Percentiles rank a stretch among this genome's conserved stretches.
These are phyloP conservation scores for Schwanniomyces sp. DNA, from an alignment of 805 yeast species.

Conservation along the genomic window DNA sequence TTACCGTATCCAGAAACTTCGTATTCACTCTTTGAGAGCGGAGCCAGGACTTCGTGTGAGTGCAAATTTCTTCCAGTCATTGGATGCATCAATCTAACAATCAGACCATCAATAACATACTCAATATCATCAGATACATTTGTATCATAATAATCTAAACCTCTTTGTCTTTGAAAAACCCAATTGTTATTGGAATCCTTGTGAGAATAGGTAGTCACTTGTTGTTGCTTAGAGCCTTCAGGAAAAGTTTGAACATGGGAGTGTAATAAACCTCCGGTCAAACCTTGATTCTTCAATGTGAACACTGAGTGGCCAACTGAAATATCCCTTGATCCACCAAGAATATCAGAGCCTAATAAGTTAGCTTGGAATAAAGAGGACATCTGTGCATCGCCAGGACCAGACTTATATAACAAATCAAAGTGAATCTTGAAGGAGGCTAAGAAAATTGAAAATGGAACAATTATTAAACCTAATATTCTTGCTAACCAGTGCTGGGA, in stretches of 20 bases:
- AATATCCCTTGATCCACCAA: slow-evolving; percentile 68
- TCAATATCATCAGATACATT: slow-evolving; percentile 31
- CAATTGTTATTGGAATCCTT: slow-evolving; percentile 47
- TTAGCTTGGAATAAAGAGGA: slow-evolving; percentile 81
- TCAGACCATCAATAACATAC: slow-evolving; percentile 56
- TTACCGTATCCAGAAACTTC: slow-evolving; percentile 79
- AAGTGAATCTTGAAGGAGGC: slow-evolving; percentile 74
- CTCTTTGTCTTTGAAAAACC: slow-evolving; percentile 50
- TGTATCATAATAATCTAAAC: slow-evolving; percentile 29
- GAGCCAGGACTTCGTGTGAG: slow-evolving; percentile 66
- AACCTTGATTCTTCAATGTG: slow-evolving; percentile 43
- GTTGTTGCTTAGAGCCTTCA: slow-evolving; percentile 48
- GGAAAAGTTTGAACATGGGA: slow-evolving; percentile 48
- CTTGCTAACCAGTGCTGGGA: slow-evolving; percentile 67
- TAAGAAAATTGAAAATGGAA: slow-evolving; percentile 65
- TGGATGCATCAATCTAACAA: slow-evolving; percentile 62
- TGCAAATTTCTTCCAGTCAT: slow-evolving; percentile 67
- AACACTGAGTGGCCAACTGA: slow-evolving; percentile 49
- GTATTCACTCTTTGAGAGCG: slow-evolving; percentile 50
- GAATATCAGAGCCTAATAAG: slow-evolving; percentile 61
- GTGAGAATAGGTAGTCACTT: slow-evolving; percentile 47
- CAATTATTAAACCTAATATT: slow-evolving; percentile 56
- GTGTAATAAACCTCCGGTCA: slow-evolving; percentile 46
- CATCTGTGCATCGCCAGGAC: slow-evolving; percentile 81
- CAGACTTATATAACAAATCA: slow-evolving; percentile 68